A percentile compares a stretch with the other conserved stretches of the same genome.
Conservation (phyloP, 1,284 basidiomycete species). For the Coniophora puteana region DNA sequence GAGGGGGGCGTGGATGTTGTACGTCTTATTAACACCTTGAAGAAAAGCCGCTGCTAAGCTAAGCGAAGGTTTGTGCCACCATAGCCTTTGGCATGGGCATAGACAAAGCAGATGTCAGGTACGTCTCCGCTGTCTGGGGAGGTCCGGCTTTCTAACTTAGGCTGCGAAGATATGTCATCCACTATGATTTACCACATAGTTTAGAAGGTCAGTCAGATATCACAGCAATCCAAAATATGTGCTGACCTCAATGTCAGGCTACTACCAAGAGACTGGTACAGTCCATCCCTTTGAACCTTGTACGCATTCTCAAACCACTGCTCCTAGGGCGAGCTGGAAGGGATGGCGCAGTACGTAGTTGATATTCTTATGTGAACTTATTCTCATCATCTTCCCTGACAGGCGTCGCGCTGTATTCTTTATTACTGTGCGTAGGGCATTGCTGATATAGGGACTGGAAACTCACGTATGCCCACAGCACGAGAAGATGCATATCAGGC, state of each 20-base stretch:
- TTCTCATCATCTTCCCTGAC: conserved; percentile 4
- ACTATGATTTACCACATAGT: conserved; percentile 79
- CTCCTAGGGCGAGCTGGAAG: conserved; percentile 72
- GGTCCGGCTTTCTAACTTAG: conserved; percentile 3
- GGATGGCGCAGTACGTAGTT: conserved; percentile 73
- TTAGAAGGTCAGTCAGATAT: conserved; percentile 66
- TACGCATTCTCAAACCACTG: conserved; percentile 3
- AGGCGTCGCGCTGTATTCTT: conserved; percentile 78
- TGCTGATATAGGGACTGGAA: neutral
- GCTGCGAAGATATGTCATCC: conserved; percentile 60
- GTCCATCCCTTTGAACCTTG: conserved; percentile 5
- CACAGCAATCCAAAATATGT: neutral
- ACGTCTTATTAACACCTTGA: conserved; percentile 15
- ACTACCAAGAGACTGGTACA: conserved; percentile 84
- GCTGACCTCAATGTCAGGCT: conserved; percentile 45
- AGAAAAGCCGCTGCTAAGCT: too few relatives aligned
- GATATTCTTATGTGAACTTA: conserved; percentile 7
- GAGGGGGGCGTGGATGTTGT: conserved; percentile 59
- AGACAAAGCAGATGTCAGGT: conserved; percentile 81
- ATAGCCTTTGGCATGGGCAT: conserved; percentile 91
- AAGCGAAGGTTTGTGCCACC: conserved; percentile 56
- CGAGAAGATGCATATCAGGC: conserved; percentile 68
- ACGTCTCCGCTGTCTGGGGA: conserved; percentile 10
- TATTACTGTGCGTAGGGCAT: conserved; percentile 64
- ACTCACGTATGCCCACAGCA: conserved; percentile 39